Evolutionary conservation across 148 eudicot species (phyloP).

Genomic region (Fallopia convolvulus): DNA sequence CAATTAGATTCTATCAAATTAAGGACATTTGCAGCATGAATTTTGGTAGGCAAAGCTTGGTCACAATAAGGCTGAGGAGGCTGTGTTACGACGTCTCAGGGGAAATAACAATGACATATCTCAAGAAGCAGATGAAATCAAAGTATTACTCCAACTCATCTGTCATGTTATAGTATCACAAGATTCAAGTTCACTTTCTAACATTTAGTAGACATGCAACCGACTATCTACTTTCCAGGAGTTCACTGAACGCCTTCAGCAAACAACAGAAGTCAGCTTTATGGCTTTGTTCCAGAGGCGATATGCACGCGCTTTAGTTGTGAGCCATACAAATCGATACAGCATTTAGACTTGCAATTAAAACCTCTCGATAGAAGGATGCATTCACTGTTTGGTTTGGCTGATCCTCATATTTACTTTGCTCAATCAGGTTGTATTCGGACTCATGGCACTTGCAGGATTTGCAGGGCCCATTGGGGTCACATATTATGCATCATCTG

Average conservation of each 20-base stretch:
- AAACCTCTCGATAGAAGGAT: background rate
- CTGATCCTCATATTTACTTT: background rate
- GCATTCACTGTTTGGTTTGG: background rate
- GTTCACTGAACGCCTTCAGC: conserved; percentile 24
- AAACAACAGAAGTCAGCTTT: conserved; percentile 25
- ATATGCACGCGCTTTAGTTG: conserved; percentile 43
- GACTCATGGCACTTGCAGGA: conserved; percentile 39
- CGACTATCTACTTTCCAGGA: conserved; percentile 21
- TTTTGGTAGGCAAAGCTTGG: background rate
- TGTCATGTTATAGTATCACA: background rate
- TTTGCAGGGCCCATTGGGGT: conserved; percentile 52
- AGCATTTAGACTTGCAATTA: background rate
- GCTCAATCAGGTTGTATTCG: conserved; percentile 36
- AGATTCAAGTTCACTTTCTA: no score
- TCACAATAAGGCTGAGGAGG: background rate
- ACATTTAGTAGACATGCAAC: background rate
- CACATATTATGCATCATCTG: conserved; percentile 41
- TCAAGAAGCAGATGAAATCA: background rate
- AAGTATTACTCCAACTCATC: background rate
- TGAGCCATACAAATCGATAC: conserved; percentile 18
- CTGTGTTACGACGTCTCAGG: conserved; percentile 2
- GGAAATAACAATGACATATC: conserved; percentile 3
- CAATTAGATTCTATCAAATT: no score
- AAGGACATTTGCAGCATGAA: no score
- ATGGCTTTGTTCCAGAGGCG: conserved; percentile 35